These are phyloP conservation scores for Entomortierella chlamydospora DNA, from an alignment of 192 early-diverging fungal species.

Conservation along the genomic window DNA sequence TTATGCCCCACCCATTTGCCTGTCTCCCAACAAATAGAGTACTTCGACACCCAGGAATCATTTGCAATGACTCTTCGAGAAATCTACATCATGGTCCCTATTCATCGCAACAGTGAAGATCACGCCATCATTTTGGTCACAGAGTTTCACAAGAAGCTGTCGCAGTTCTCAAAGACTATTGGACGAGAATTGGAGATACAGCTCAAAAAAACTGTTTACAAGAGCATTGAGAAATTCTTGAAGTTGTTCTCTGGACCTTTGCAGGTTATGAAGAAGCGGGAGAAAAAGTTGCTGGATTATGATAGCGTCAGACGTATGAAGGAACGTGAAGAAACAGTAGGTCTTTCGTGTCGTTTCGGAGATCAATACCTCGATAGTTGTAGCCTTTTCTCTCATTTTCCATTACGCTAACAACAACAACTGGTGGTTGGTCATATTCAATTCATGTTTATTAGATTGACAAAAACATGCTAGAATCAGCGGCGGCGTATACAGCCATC, in stretches of 20 bases:
- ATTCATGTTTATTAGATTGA: conserved; percentile 58
- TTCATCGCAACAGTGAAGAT: conserved; percentile 40
- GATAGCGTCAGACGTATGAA: conserved; percentile 72
- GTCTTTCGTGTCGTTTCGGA: too few relatives aligned
- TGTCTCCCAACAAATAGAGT: conserved; percentile 38
- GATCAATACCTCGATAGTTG: too few relatives aligned
- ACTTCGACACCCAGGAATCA: conserved; percentile 64
- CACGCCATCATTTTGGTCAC: conserved; percentile 25
- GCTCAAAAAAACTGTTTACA: conserved; percentile 57
- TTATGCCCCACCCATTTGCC: too few relatives aligned
- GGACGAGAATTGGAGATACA: conserved; percentile 56
- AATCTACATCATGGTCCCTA: conserved; percentile 60
- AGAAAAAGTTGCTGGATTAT: conserved; percentile 78
- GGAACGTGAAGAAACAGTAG: conserved; percentile 69
- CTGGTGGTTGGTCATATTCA: too few relatives aligned
- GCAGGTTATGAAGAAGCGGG: conserved; percentile 79
- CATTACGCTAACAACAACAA: too few relatives aligned
- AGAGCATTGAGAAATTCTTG: conserved; percentile 61
- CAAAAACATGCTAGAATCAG: conserved; percentile 73
- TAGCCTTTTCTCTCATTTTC: too few relatives aligned
- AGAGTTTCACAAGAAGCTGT: conserved; percentile 49
- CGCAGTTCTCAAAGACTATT: conserved; percentile 48
- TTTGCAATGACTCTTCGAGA: conserved; percentile 68
- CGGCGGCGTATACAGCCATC: conserved; percentile 72
- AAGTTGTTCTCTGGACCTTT: conserved; percentile 70